Conservation (phyloP, 768 basidiomycete genomes). For the Psilocybe subaeruginosa region DNA sequence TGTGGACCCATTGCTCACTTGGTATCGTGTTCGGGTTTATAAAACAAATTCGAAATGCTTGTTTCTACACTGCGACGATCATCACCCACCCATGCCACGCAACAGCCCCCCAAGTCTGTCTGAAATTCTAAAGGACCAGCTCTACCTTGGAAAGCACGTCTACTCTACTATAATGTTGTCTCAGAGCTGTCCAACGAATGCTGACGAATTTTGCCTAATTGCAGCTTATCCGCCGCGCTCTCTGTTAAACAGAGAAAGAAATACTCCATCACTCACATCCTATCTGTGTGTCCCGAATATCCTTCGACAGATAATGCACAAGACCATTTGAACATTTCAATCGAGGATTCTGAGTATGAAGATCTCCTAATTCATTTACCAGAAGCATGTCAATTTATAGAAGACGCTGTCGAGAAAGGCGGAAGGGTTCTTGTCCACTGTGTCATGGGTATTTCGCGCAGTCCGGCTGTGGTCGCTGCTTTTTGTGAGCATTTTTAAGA, state of each 20-base stretch:
- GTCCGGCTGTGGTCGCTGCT: conserved; percentile 60
- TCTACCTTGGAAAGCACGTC: conserved; percentile 48
- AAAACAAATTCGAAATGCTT: neutral
- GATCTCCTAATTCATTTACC: conserved; percentile 70
- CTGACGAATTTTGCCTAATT: neutral
- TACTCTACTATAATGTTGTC: neutral
- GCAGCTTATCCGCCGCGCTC: conserved; percentile 40
- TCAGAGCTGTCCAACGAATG: neutral
- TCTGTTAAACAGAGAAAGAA: conserved; percentile 30
- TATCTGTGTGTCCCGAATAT: conserved; percentile 63
- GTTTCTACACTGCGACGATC: neutral
- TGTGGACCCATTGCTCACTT: neutral
- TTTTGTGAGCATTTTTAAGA: conserved; percentile 41
- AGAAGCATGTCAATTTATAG: conserved; percentile 61
- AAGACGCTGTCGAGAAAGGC: conserved; percentile 50
- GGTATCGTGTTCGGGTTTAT: neutral
- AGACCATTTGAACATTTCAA: conserved; percentile 40
- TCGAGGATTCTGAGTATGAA: conserved; percentile 50
- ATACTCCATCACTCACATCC: conserved; percentile 51
- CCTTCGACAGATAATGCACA: conserved; percentile 42
- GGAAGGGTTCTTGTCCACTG: conserved; percentile 75
- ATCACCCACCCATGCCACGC: neutral
- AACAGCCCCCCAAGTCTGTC: conserved; percentile 27
- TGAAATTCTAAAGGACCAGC: conserved; percentile 38
- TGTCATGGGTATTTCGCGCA: conserved; percentile 73